Base-by-base conservation (phyloP, 2,329 filamentous ascomycete genomes). In the Fusarium mundagurra region DNA sequence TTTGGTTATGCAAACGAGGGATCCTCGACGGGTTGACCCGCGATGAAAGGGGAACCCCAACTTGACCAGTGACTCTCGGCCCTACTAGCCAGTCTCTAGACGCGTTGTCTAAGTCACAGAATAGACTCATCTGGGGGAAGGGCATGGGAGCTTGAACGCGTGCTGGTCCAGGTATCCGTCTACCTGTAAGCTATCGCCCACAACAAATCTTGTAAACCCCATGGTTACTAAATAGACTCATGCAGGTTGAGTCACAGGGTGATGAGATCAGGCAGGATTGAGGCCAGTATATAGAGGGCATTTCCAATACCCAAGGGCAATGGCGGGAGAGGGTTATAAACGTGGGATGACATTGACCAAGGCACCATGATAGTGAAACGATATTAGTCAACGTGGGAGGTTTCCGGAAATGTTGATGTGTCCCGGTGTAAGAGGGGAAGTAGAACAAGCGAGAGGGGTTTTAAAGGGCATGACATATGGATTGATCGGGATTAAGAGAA, bases 1-100 rank as follows among this genome's bases (percentile, higher is more conserved):
- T 65, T 39, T 39, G 45, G 33, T 45, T 31, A 64, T 58, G 50
- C 48, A 43, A 44, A 47, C 44, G 48, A 61, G 57, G 47, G 59
- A 67, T 61, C 57, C 71, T 69, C 51, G 50, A 72, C 67, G 64
- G 71, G 64, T 74, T 59, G 67, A 71, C 63, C 71, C 71, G 67
- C 61, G 59, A 57, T 61, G 45, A 65, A 59, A 34, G 45, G 59
- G 48, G 34, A 33, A 29, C 59, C 50, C 34, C 45, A 34, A 59
- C 68, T 38, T 51, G 43, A n/a, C 53, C 43, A 66, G 50, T 62
- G 44, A 41, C 29, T 60, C 33, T 59, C 53, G 54, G 44, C 48
- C 59, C n/a, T 54, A 44, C 54, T 44, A 45, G 44, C 41, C 55
- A 47, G 45, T 64, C 50, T 34, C 34, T 36, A 53, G 33, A 16